Base-by-base conservation (phyloP, 179 eudicot genomes). In the Beta lomatogona region DNA sequence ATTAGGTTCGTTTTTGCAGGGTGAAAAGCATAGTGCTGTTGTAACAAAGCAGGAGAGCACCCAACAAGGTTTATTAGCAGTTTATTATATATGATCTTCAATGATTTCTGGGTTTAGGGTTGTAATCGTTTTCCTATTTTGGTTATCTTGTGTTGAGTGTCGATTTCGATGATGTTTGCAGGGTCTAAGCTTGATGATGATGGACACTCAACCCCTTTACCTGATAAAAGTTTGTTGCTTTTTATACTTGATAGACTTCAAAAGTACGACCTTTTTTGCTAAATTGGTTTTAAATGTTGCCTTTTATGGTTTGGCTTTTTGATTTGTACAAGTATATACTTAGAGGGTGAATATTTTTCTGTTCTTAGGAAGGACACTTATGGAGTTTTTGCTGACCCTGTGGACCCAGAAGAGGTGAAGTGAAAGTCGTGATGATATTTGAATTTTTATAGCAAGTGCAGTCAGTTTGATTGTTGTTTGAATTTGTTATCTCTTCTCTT, bases 211-310 rank as follows among this genome's bases (percentile, higher is more conserved):
- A 86, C 92, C 59, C 89, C 90, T 87, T 94, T 96, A 90, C 99
- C 98, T 61, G 95, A 96, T 87, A 92, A 93, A 92, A 94, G 91
- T 93, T 90, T 93, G 87, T 89, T 96, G 91, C 85, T 93, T 74
- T 93, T 90, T 89, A 91, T 96, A 83, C 96, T 96, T 87, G 98
- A 96, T 85, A 93, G 99, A 86, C 97, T 96, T 87, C 99, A 94
- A 94, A 94, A 94, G 98, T 96, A 83, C 82, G 96, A 77, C 19
- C 84, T 82, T 84, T 83, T 71, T 58, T n/a, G 72, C 48, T 48
- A 58, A 70, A 18, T 79, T 66, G 71, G 52, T 73, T 72, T 78
- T 80, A 59, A 8, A 53, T 71, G 5, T 73, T 71, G 73, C 50
- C 71, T 78, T 15, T 59, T 72, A 53, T 36, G 50, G 48, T 13